A percentile compares a stretch with the other conserved stretches of the same genome.
These are phyloP conservation scores for Penicillium decumbens DNA, from an alignment of 2,329 filamentous ascomycete species.

Conservation along the genomic window DNA sequence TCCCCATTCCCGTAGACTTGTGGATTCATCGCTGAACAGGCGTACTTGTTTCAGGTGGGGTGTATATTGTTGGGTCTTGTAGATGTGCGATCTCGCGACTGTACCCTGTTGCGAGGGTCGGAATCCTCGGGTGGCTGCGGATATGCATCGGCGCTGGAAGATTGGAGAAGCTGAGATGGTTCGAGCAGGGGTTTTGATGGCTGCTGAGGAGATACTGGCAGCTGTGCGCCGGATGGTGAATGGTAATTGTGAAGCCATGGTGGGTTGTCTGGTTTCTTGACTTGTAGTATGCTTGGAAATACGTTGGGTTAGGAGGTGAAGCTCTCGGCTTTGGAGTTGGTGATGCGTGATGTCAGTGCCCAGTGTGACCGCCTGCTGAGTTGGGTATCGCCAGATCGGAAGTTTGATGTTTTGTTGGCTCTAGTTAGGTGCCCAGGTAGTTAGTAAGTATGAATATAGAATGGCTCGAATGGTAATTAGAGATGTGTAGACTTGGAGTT, in stretches of 20 bases:
- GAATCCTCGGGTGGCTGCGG: slow-evolving; percentile 16
- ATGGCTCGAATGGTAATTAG: background rate
- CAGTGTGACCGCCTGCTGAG: slow-evolving; percentile 14
- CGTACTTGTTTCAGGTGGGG: slow-evolving; percentile 15
- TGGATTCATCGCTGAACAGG: slow-evolving; percentile 18
- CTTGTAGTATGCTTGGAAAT: background rate
- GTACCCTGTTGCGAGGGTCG: slow-evolving; percentile 2
- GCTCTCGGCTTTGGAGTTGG: slow-evolving; percentile 1
- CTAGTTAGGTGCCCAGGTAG: too few relatives aligned
- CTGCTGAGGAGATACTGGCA: background rate
- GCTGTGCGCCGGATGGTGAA: slow-evolving; percentile 12
- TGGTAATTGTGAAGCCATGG: slow-evolving; percentile 15
- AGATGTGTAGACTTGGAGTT: too few relatives aligned
- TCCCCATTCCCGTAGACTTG: slow-evolving; percentile 26
- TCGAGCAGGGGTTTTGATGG: slow-evolving; percentile 5
- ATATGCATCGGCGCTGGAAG: slow-evolving; percentile 9
- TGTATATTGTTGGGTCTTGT: background rate
- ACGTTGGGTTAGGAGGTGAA: background rate
- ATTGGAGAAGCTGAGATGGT: slow-evolving; percentile 1
- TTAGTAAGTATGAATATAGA: background rate
- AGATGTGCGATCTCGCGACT: background rate
- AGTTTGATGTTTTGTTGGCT: too few relatives aligned
- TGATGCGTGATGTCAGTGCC: slow-evolving; percentile 23
- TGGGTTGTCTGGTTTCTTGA: background rate
- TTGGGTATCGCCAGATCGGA: background rate